Conservation (phyloP, 1,139 yeast genomes). For the Torulaspora globosa region DNA sequence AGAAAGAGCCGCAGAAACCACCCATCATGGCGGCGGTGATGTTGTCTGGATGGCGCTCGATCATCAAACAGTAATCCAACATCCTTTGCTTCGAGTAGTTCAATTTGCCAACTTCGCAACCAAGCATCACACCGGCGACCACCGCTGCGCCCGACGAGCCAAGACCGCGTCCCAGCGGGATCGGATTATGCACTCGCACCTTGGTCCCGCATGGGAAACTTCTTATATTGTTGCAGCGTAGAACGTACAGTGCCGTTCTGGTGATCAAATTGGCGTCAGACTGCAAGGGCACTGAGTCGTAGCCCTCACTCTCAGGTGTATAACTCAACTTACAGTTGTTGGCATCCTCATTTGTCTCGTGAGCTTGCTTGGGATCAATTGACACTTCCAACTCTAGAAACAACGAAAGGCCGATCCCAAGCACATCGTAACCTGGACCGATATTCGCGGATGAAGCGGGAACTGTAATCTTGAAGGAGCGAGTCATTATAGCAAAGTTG, state of each 20-base stretch:
- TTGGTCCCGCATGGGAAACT: slow-evolving; percentile 82
- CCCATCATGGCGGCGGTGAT: slow-evolving; percentile 99
- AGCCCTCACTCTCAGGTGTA: slow-evolving; percentile 68
- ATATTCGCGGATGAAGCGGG: slow-evolving; percentile 98
- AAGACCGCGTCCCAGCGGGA: slow-evolving; percentile 92
- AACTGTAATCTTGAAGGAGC: slow-evolving; percentile 59
- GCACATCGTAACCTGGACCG: slow-evolving; percentile 96
- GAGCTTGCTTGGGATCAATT: slow-evolving; percentile 49
- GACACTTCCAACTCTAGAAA: slow-evolving; percentile 66
- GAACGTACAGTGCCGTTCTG: slow-evolving; percentile 83
- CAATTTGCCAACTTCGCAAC: slow-evolving; percentile 74
- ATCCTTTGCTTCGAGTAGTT: slow-evolving; percentile 72
- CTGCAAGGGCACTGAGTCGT: slow-evolving; percentile 68
- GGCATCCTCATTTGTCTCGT: slow-evolving; percentile 53
- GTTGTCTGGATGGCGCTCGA: slow-evolving; percentile 97
- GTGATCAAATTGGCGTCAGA: slow-evolving; percentile 83
- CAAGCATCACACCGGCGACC: slow-evolving; percentile 93
- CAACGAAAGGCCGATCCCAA: slow-evolving; percentile 81
- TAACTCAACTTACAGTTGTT: slow-evolving; percentile 68
- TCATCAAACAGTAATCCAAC: slow-evolving; percentile 92
- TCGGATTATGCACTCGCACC: slow-evolving; percentile 78
- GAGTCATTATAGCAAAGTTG: slow-evolving; percentile 31
- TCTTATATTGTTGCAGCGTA: slow-evolving; percentile 72
- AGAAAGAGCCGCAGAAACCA: slow-evolving; percentile 92
- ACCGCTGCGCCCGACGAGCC: slow-evolving; percentile 99